Evolutionary conservation across 805 yeast genomes (phyloP), one percentile per base, ranked within the genome.

Genomic region (Starmerella vaccinii): DNA sequence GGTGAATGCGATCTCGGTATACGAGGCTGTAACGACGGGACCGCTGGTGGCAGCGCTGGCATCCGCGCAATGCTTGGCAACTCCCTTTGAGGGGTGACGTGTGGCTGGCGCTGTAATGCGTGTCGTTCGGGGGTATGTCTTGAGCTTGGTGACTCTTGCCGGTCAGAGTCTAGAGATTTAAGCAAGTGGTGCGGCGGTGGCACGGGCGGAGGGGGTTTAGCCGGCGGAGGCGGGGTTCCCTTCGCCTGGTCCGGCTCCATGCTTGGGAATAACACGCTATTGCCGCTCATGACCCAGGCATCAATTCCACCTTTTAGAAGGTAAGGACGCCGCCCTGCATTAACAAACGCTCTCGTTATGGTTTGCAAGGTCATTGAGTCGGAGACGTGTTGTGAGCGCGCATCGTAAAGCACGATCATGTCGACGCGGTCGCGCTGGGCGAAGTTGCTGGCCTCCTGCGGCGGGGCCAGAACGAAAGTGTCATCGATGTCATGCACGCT

Each of bases 401-500:
- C 65, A 62, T 84, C 85, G 60, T 86, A 80, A 1, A 84, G 57
- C 2, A 89, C 80, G 1, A 90, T 70, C 40, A 79, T 66, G 45
- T 82, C 85, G 61, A 75, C 87, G 12, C 61, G 57, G 50, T 71
- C 65, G 56, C 95, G 67, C 3, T 68, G 64, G 21, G 67, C 63
- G 59, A 88, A 88, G 45, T 74, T 56, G 1, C 59, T 62, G 46
- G 73, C 74, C 59, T 86, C 92, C 3, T 63, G 63, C 13, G 71
- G 71, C 2, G 88, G 77, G 15, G 84, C 71, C 15, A 77, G 63
- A 51, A 80, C 67, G 10, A 90, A 73, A 43, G 76, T 67, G 39
- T 71, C 73, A 57, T 82, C 84, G n/a, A 89, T 66, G 49, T 82
- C 90, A n/a, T 63, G 66, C 58, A 84, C 85, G 0, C 76, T 70